phyloP scores from a whole-genome alignment of 257 asterid genomes.

The Echium plantagineum region DNA sequence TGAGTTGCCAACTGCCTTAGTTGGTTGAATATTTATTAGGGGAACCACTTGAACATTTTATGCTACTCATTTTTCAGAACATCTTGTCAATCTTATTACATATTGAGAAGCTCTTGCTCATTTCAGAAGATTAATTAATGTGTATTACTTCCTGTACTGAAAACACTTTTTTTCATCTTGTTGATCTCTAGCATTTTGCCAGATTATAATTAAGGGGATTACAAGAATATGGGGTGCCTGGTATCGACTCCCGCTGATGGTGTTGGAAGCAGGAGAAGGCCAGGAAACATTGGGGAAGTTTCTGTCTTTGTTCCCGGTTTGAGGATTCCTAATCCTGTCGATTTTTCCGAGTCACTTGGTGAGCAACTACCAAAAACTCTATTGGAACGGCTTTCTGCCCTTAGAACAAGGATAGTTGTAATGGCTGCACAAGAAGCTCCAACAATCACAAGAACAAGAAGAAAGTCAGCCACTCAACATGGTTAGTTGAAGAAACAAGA shows the following conservation, averaged over 20 bases:
- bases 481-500: constrained; percentile 34
- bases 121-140: not conserved
- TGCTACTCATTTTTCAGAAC: constrained; percentile 17
- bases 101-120: not conserved
- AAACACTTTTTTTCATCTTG: not conserved
- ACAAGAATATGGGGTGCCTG: constrained; percentile 78
- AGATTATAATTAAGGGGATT: constrained; percentile 13
- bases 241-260: constrained; percentile 58
- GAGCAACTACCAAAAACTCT: constrained; percentile 44
- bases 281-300: constrained; percentile 82
- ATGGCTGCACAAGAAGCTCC: constrained; percentile 98
- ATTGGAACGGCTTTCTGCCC: constrained; percentile 84
- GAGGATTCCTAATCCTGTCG: constrained; percentile 73
- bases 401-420: constrained; percentile 82
- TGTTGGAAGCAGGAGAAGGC: constrained; percentile 75
- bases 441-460: constrained; percentile 75
- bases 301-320: constrained; percentile 84
- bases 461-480: constrained; percentile 76
- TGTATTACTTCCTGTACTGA: too few species aligned
- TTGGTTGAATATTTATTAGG: constrained; percentile 49
- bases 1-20: constrained; percentile 39
- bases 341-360: constrained; percentile 54
- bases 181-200: constrained; percentile 6
- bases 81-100: constrained; percentile 19
- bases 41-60: constrained; percentile 22